A percentile compares a stretch with the other conserved stretches of the same genome.
Conservation (phyloP, 345 rosid species). For the Psidium guajava region DNA sequence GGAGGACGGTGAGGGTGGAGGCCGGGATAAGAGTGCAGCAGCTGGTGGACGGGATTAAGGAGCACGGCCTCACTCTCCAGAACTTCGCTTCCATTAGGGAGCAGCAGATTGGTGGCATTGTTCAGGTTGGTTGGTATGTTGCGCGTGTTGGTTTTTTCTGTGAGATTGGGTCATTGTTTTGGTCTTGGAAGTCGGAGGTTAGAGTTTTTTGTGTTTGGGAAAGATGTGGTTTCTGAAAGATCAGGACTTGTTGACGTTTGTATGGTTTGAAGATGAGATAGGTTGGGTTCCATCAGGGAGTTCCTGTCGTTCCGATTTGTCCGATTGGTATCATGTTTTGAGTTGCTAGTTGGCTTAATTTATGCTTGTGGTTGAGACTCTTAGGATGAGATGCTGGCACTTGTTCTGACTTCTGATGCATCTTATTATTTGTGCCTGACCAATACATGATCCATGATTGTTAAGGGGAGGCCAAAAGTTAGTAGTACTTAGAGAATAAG, state of each 20-base stretch:
- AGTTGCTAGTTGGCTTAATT: neutral
- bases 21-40: conserved; percentile 90
- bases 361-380: neutral
- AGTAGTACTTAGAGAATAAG: neutral
- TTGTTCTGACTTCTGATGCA: neutral
- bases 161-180: neutral
- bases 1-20: conserved; percentile 71
- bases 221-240: neutral
- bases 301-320: neutral
- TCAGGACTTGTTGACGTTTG: neutral
- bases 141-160: neutral
- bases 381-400: neutral
- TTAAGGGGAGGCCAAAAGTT: neutral
- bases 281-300: neutral
- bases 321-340: neutral
- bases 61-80: conserved; percentile 74
- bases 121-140: conserved; percentile 43
- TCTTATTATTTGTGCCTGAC: neutral
- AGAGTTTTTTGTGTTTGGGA: neutral
- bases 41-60: conserved; percentile 77
- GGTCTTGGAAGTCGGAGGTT: neutral
- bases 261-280: neutral
- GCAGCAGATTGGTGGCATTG: conserved; percentile 97
- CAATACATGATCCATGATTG: neutral
- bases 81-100: conserved; percentile 94